Evolutionary conservation across 1,284 basidiomycete genomes (phyloP).

Genomic region (Rhodotorula sp.): DNA sequence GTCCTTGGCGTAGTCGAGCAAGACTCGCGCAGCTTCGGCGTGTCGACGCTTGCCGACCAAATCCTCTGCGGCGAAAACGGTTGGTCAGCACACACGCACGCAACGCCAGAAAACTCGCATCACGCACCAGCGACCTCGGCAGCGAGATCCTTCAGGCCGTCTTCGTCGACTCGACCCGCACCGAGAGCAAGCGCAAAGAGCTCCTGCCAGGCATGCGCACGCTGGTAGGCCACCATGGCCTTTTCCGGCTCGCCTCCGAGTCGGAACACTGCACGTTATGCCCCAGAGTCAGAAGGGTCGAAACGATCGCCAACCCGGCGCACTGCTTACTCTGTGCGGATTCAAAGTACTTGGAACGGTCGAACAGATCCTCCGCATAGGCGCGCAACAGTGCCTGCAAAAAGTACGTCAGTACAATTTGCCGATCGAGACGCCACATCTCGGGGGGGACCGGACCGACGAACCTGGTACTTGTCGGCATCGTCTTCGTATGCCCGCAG

Average conservation of each 20-base stretch:
- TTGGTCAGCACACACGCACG: neutral
- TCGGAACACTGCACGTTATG: conserved; percentile 61
- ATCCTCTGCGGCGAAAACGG: conserved; percentile 18
- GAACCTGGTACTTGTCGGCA: conserved; percentile 60
- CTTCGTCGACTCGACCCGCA: conserved; percentile 50
- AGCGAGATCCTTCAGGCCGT: conserved; percentile 58
- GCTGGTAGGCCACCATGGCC: conserved; percentile 80
- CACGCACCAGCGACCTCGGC: conserved; percentile 41
- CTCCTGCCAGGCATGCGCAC: conserved; percentile 82
- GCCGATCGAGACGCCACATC: neutral
- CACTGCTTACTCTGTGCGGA: conserved; percentile 66
- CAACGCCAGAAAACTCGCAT: neutral
- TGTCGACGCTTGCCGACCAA: conserved; percentile 48
- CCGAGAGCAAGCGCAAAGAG: conserved; percentile 73
- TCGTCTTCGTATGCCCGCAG: conserved; percentile 69
- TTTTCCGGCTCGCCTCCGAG: conserved; percentile 64
- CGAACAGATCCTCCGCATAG: conserved; percentile 86
- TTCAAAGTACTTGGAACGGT: conserved; percentile 75
- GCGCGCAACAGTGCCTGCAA: conserved; percentile 63
- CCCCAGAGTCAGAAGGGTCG: neutral
- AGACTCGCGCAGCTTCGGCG: conserved; percentile 74
- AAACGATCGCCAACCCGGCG: too few relatives aligned
- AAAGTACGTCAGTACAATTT: conserved; percentile 2
- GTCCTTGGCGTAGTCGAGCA: conserved; percentile 82
- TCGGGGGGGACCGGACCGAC: neutral